Evolutionary conservation across 805 yeast genomes (phyloP), one percentile per base, ranked within the genome.

Genomic region (Wickerhamiella alocasiicola): DNA sequence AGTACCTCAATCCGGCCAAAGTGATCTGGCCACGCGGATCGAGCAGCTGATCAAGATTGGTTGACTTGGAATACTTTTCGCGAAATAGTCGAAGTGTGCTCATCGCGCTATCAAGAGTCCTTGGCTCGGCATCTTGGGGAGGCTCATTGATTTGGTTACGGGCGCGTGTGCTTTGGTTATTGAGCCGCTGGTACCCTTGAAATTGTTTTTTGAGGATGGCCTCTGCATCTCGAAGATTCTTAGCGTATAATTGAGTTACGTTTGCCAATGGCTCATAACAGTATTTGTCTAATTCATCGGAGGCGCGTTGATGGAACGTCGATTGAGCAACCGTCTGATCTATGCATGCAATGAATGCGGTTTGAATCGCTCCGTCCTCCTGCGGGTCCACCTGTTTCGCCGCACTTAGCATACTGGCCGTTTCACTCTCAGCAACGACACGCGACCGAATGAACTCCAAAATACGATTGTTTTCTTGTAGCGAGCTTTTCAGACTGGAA

Each of bases 381-480:
- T 7, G 49, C 48, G 20, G 52, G 42, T 9, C 43, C 45, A 6
- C 18, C 34, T 31, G 39, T 16, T 28, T 18, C 19, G 39, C 21
- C 6, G 20, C 21, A 3, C 31, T 20, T 5, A 37, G 30, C 24
- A 37, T 27, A 34, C 35, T 29, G 1, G 91, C 91, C 49, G 76
- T 77, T 2, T 63, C 53, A n/a, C 64, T 64, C 53, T 83, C 94
- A 57, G 68, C 69, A 21, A 73, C 78, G 71, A 77, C 74, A 47
- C 88, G 61, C 17, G 72, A 66, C 25, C 71, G 66, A 55, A 81
- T 74, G 41, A 81, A 55, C 17, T 63, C 65, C 6, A 80, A 63
- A 48, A 77, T 73, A 54, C 78, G 78, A 27, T 71, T 72, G 55
- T 78, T 77, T 55, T 81, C 88, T 24, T 61, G 63, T 43, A 77